These are phyloP conservation scores for Termitomyces sp. DNA, from an alignment of 768 basidiomycete genomes.

Conservation along the genomic window DNA sequence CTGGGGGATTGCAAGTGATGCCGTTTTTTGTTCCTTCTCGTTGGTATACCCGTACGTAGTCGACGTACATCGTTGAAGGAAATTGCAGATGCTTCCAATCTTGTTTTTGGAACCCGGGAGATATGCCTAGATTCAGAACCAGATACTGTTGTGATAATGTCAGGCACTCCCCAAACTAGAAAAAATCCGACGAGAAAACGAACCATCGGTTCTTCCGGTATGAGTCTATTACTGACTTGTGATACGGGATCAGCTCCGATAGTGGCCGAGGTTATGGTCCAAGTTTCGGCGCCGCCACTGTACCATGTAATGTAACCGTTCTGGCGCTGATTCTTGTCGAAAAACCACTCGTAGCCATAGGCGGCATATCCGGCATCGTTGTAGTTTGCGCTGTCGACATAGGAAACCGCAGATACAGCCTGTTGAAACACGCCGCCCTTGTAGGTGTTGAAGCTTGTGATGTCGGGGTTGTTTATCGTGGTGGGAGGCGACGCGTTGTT, in stretches of 20 bases:
- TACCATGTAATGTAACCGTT: slow-evolving; percentile 88
- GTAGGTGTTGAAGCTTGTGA: slow-evolving; percentile 61
- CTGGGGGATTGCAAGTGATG: slow-evolving; percentile 75
- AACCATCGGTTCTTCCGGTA: slow-evolving; percentile 94
- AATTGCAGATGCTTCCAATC: slow-evolving; percentile 70
- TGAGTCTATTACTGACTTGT: slow-evolving; percentile 58
- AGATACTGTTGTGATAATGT: slow-evolving; percentile 47
- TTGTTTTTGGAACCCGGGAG: slow-evolving; percentile 67
- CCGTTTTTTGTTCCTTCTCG: slow-evolving; percentile 61
- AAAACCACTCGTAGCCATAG: slow-evolving; percentile 81
- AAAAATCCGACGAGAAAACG: slow-evolving; percentile 18
- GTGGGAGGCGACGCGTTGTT: slow-evolving; percentile 46
- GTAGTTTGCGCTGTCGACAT: slow-evolving; percentile 52
- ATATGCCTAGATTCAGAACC: slow-evolving; percentile 82
- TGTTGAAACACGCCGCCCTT: slow-evolving; percentile 70
- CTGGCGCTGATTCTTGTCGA: slow-evolving; percentile 55
- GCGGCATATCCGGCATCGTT: slow-evolving; percentile 45
- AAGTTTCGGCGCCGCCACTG: slow-evolving; percentile 56
- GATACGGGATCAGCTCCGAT: slow-evolving; percentile 60
- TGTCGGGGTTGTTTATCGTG: slow-evolving; percentile 41
- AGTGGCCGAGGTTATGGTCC: slow-evolving; percentile 63
- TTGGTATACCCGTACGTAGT: slow-evolving; percentile 90
- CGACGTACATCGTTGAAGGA: slow-evolving; percentile 78
- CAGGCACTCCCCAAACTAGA: not conserved
- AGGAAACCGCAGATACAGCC: slow-evolving; percentile 61